These are phyloP conservation scores for Helicocarpus griseus DNA, from an alignment of 2,329 filamentous ascomycete genomes.

Conservation along the genomic window DNA sequence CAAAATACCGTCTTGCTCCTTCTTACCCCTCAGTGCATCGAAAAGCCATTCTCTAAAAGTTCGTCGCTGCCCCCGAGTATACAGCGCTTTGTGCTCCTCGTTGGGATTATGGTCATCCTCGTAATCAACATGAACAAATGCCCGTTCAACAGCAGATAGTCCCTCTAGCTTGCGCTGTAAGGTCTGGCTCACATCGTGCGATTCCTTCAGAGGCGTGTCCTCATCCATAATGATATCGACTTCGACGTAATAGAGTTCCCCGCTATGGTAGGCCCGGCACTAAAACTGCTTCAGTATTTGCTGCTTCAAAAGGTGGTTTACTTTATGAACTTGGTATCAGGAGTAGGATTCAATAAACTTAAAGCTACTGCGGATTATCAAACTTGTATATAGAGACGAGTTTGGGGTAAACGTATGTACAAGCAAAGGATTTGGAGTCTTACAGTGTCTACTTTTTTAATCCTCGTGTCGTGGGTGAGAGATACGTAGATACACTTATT, in stretches of 20 bases:
- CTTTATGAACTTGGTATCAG: too few relatives aligned
- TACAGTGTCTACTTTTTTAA: constrained; percentile 48
- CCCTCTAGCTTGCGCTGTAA: constrained; percentile 54
- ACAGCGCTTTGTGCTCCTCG: constrained; percentile 9
- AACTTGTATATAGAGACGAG: too few relatives aligned
- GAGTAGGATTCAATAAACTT: too few relatives aligned
- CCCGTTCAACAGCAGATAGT: constrained; percentile 32
- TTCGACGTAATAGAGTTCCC: constrained; percentile 53
- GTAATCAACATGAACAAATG: constrained; percentile 44
- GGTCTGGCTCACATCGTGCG: constrained; percentile 51
- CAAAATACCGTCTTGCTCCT: not conserved
- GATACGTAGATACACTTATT: constrained; percentile 48
- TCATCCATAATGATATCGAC: constrained; percentile 54
- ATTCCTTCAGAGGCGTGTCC: constrained; percentile 44
- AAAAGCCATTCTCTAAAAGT: constrained; percentile 7
- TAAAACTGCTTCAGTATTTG: constrained; percentile 3
- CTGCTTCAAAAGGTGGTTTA: not conserved
- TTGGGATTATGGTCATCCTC: constrained; percentile 11
- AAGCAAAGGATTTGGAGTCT: too few relatives aligned
- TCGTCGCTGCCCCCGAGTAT: constrained; percentile 4
- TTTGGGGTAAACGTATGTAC: too few relatives aligned
- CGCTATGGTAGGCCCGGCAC: constrained; percentile 52
- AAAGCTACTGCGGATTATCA: too few relatives aligned
- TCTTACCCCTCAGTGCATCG: not conserved
- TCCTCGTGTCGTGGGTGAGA: constrained; percentile 45